Percentiles rank a stretch among this genome's conserved stretches.
Evolutionary conservation across 73 alveolate genomes (phyloP).

Genomic region (Paramecium caudatum): DNA sequence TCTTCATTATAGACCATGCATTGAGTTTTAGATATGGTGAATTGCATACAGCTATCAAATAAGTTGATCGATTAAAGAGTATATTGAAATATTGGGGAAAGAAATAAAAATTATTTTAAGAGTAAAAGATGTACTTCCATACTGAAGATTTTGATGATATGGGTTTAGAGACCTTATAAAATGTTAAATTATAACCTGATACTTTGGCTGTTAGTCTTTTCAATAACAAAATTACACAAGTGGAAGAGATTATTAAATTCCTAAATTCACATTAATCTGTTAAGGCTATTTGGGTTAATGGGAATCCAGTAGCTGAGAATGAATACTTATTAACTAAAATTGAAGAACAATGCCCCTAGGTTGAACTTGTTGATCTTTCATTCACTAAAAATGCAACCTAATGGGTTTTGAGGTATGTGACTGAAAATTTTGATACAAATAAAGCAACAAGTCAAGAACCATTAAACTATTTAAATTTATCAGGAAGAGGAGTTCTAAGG

Average conservation of each 20-base stretch:
- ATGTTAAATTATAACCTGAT: constrained; percentile 39
- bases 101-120: constrained; percentile 57
- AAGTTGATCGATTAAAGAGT: constrained; percentile 66
- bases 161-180: constrained; percentile 43
- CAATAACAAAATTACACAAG: constrained; percentile 57
- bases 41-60: constrained; percentile 79
- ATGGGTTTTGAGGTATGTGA: constrained; percentile 86
- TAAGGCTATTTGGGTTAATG: constrained; percentile 90
- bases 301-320: constrained; percentile 85
- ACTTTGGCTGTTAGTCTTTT: constrained; percentile 68
- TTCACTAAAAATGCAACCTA: constrained; percentile 87
- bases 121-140: constrained; percentile 27
- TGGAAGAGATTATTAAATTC: constrained; percentile 36
- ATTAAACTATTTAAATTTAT: constrained; percentile 81
- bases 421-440: constrained; percentile 74
- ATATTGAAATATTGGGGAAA: constrained; percentile 60
- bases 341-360: constrained; percentile 81
- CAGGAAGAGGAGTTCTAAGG: constrained; percentile 81
- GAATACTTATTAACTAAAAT: constrained; percentile 80
- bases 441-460: constrained; percentile 74
- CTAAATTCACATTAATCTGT: constrained; percentile 72
- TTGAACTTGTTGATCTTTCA: constrained; percentile 85
- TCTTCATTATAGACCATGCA: constrained; percentile 94
- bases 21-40: constrained; percentile 94
- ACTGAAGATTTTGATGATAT: constrained; percentile 79